phyloP scores from a whole-genome alignment of 371 early-diverging fungal genomes.

The Choanephora cucurbitarum region DNA sequence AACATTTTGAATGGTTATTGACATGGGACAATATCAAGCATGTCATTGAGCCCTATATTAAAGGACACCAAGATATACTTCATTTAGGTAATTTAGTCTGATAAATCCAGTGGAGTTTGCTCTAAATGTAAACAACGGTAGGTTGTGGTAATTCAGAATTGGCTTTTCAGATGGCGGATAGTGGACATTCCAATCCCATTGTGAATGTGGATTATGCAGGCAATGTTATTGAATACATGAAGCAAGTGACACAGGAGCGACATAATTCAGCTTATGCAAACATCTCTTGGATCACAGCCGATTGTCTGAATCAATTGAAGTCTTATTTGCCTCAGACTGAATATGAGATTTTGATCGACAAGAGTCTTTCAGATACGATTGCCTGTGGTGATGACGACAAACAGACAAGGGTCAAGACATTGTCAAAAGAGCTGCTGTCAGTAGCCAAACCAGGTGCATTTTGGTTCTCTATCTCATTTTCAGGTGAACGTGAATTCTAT shows the following conservation, averaged over 20 bases:
- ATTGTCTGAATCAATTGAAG: slow-evolving; percentile 24
- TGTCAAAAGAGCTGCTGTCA: slow-evolving; percentile 23
- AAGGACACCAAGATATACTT: slow-evolving; percentile 27
- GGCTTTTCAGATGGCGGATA: slow-evolving; percentile 43
- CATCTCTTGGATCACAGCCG: slow-evolving; percentile 29
- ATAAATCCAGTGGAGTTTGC: too few species aligned
- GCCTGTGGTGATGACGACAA: slow-evolving; percentile 49
- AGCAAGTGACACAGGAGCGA: slow-evolving; percentile 16
- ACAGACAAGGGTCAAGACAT: slow-evolving; percentile 13
- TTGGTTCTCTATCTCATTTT: slow-evolving; percentile 40
- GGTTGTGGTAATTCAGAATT: slow-evolving; percentile 62
- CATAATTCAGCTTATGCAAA: slow-evolving; percentile 15
- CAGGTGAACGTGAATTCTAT: slow-evolving; percentile 27
- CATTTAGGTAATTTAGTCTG: slow-evolving; percentile 25
- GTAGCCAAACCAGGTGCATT: slow-evolving; percentile 23
- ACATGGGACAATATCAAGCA: slow-evolving; percentile 27
- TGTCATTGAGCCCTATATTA: slow-evolving; percentile 21
- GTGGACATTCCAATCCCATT: slow-evolving; percentile 28
- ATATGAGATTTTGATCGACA: slow-evolving; percentile 41
- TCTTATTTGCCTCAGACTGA: slow-evolving; percentile 8
- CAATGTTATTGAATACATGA: slow-evolving; percentile 48
- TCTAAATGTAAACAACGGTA: background rate
- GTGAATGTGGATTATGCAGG: slow-evolving; percentile 50
- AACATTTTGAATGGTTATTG: slow-evolving; percentile 46
- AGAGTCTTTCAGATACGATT: slow-evolving; percentile 41